Conservation (phyloP, 2,329 filamentous ascomycete genomes). For the Knufia petricola region DNA sequence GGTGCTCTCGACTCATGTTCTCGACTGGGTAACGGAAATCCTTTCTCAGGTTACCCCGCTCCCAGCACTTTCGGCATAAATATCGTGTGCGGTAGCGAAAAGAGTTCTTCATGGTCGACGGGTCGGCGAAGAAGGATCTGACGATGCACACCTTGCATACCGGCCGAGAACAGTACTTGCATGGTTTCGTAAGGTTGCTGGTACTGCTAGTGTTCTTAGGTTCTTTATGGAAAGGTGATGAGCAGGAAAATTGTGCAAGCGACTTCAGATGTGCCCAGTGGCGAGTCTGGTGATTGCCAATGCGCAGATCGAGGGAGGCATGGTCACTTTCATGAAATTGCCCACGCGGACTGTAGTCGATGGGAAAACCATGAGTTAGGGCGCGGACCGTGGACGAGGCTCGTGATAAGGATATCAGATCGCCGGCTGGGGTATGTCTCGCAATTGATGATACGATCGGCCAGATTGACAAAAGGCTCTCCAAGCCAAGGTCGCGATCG, state of each 20-base stretch:
- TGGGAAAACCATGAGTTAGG: constrained; percentile 25
- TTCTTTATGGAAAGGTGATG: constrained; percentile 19
- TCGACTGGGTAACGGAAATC: constrained; percentile 16
- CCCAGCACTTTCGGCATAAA: constrained; percentile 26
- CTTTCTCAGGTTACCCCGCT: constrained; percentile 21
- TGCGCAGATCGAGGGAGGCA: constrained; percentile 19
- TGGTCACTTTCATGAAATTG: neutral
- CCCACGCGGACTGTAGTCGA: neutral
- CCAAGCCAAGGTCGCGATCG: constrained; percentile 9
- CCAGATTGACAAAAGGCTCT: constrained; percentile 24
- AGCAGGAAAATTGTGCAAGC: constrained; percentile 22
- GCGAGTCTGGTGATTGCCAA: constrained; percentile 25
- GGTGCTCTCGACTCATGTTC: constrained; percentile 1
- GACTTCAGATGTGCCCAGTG: constrained; percentile 26
- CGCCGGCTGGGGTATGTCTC: constrained; percentile 22
- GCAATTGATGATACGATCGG: constrained; percentile 23
- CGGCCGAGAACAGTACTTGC: constrained; percentile 25
- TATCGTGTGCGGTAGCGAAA: constrained; percentile 26
- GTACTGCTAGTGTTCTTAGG: constrained; percentile 12
- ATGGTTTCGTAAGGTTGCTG: constrained; percentile 19
- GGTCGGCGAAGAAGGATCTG: constrained; percentile 23
- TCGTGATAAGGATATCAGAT: constrained; percentile 25
- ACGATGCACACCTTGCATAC: constrained; percentile 28
- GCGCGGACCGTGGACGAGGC: constrained; percentile 22
- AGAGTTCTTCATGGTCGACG: constrained; percentile 21